A percentile compares a stretch with the other conserved stretches of the same genome.
These are phyloP conservation scores for Penicillium sp. DNA, from an alignment of 2,329 filamentous ascomycete genomes.

Conservation along the genomic window DNA sequence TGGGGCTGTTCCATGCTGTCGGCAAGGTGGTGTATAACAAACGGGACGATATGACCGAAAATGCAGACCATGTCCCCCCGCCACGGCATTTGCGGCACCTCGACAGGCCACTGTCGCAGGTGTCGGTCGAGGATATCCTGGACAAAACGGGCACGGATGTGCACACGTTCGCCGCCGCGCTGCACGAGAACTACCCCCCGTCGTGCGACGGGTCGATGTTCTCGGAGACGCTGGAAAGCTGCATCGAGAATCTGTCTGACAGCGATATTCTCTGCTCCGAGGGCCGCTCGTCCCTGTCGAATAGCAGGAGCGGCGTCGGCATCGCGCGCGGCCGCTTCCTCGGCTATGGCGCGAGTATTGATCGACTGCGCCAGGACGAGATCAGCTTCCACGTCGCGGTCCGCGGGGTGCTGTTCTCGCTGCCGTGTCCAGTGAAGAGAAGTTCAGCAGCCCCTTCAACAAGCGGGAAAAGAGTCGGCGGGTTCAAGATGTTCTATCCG, in stretches of 20 bases:
- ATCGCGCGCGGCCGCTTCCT: slow-evolving; percentile 47
- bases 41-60: slow-evolving; percentile 56
- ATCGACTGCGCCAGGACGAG: slow-evolving; percentile 84
- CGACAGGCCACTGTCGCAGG: slow-evolving; percentile 59
- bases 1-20: slow-evolving; percentile 94
- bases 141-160: slow-evolving; percentile 92
- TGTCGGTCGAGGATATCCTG: slow-evolving; percentile 71
- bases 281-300: slow-evolving; percentile 36
- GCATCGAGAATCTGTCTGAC: slow-evolving; percentile 80
- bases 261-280: slow-evolving; percentile 80
- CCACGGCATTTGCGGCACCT: slow-evolving; percentile 57
- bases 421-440: slow-evolving; percentile 71
- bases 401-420: slow-evolving; percentile 75
- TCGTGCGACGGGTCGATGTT: slow-evolving; percentile 69
- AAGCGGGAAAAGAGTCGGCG: too few species aligned
- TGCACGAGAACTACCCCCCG: slow-evolving; percentile 89
- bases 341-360: slow-evolving; percentile 58
- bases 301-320: slow-evolving; percentile 50
- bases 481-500: slow-evolving; percentile 90
- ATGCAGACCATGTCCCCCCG: slow-evolving; percentile 51
- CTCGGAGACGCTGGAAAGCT: slow-evolving; percentile 76
- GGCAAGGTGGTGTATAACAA: slow-evolving; percentile 98
- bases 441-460: slow-evolving; percentile 24
- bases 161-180: slow-evolving; percentile 79
- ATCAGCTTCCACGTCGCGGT: slow-evolving; percentile 90